A percentile compares a stretch with the other conserved stretches of the same genome.
Conservation (phyloP, 2,329 filamentous ascomycete genomes). For the Thelonectria rubi region DNA sequence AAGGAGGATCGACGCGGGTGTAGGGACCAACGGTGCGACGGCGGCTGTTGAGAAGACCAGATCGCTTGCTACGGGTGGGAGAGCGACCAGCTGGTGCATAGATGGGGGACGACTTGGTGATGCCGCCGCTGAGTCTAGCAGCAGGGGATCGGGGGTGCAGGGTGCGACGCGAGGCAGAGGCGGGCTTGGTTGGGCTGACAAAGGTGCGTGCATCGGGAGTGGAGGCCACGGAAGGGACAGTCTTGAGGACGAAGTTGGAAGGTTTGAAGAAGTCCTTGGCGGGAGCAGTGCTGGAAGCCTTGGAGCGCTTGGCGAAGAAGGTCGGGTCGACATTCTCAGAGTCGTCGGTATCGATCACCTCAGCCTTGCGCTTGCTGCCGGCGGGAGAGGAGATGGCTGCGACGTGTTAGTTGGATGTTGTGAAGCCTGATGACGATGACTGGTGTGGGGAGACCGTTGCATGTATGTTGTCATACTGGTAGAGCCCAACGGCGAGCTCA, state of each 20-base stretch:
- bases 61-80: conserved; percentile 74
- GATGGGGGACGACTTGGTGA: conserved; percentile 62
- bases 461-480: conserved; percentile 18
- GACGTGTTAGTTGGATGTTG: conserved; percentile 26
- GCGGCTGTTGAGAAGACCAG: conserved; percentile 73
- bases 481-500: conserved; percentile 6
- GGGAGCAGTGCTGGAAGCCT: conserved; percentile 55
- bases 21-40: conserved; percentile 71
- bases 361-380: conserved; percentile 67
- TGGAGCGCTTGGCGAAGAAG: conserved; percentile 67
- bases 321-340: conserved; percentile 70
- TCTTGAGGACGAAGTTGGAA: conserved; percentile 56
- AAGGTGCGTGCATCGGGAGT: conserved; percentile 44
- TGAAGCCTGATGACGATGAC: conserved; percentile 4
- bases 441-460: conserved; percentile 22
- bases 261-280: conserved; percentile 61
- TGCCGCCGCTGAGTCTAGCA: conserved; percentile 54
- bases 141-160: conserved; percentile 64
- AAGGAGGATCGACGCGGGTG: conserved; percentile 75
- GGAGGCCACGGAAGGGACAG: conserved; percentile 47
- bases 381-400: conserved; percentile 54
- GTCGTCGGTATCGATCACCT: conserved; percentile 61
- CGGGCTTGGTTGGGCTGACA: conserved; percentile 45
- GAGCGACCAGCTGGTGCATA: conserved; percentile 83
- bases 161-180: conserved; percentile 52